Evolutionary conservation across 139 green algal species (phyloP), one percentile per base, ranked within the genome.

Genomic region (Coccomyxa sp.): DNA sequence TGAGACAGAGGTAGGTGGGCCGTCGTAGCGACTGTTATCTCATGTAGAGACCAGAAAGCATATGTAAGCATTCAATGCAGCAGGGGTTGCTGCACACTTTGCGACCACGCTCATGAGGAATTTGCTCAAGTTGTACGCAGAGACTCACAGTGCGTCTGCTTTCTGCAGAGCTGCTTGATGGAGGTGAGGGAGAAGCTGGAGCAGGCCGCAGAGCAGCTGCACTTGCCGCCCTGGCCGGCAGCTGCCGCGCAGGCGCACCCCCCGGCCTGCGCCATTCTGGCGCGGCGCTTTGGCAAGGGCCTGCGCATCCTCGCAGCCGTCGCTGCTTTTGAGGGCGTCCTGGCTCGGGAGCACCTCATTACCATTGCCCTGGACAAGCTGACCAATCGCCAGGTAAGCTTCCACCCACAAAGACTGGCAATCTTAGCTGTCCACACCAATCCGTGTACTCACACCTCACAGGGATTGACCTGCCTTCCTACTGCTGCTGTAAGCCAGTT

Each of bases 151-250:
- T 5, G 50, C 27, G 50, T 31, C 2, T 64, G 3, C 18, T 64
- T 18, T 18, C 18, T 31, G 50, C 50, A 64, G 50, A 22, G 27
- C 50, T 64, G 50, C 50, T 64, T 84, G 44, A 40, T 6, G 6
- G 58, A 16, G 22, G 70, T 78, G 16, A 39, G 36, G 50, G 24
- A 70, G 44, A 31, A 50, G 54, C 80, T 91, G 72, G 83, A 86
- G 75, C 40, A 33, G 1, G 89, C 89, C 8, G 87, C 86, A 9
- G 82, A 44, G 7, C 68, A 10, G 8, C 34, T 74, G 27, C 39
- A 44, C 8, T 74, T 91, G 31, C 86, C 89, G 22, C 81, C 86
- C 12, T 94, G 91, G 91, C 91, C 91, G 2, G 70, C 85, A 6
- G 83, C 86, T 0, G 86, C 86, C 12, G 64, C 86, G 37, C 81